A percentile compares a stretch with the other conserved stretches of the same genome.
Conservation (phyloP, 495 filamentous ascomycete species). For the Pyronema domesticum region DNA sequence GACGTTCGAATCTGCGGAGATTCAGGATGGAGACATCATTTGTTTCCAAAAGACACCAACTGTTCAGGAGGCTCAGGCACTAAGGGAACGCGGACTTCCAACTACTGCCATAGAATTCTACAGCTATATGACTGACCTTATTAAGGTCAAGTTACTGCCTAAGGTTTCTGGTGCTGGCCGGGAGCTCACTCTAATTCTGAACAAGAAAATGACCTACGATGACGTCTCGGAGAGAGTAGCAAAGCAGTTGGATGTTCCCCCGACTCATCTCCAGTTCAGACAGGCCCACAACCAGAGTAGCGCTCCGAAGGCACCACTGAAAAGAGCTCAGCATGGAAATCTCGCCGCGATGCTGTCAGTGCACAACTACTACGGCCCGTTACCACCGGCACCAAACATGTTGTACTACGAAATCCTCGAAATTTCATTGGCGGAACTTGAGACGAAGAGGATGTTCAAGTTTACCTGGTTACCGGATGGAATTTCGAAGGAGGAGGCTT, state of each 20-base stretch:
- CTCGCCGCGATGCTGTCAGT: constrained; percentile 46
- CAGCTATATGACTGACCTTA: constrained; percentile 75
- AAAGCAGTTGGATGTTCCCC: constrained; percentile 55
- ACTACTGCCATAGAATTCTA: constrained; percentile 67
- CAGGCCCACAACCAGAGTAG: constrained; percentile 58
- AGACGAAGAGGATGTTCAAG: constrained; percentile 71
- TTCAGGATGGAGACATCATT: constrained; percentile 93
- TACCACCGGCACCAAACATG: constrained; percentile 35
- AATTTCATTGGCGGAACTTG: constrained; percentile 78
- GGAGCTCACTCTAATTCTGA: constrained; percentile 53
- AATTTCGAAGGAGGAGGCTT: constrained; percentile 68
- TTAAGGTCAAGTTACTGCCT: constrained; percentile 48
- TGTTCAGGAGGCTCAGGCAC: constrained; percentile 36
- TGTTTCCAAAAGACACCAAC: constrained; percentile 62
- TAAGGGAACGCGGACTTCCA: neutral
- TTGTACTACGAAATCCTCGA: constrained; percentile 86
- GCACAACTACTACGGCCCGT: constrained; percentile 39
- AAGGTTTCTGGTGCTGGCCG: constrained; percentile 35
- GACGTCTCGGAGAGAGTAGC: constrained; percentile 70
- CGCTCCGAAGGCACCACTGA: constrained; percentile 56
- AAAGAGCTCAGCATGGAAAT: constrained; percentile 46
- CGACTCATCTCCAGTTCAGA: constrained; percentile 77
- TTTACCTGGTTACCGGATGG: constrained; percentile 76
- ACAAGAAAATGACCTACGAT: constrained; percentile 79
- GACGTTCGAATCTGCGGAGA: constrained; percentile 72